Base-by-base conservation (phyloP, 2,329 filamentous ascomycete species). In the Penicillium sp. region DNA sequence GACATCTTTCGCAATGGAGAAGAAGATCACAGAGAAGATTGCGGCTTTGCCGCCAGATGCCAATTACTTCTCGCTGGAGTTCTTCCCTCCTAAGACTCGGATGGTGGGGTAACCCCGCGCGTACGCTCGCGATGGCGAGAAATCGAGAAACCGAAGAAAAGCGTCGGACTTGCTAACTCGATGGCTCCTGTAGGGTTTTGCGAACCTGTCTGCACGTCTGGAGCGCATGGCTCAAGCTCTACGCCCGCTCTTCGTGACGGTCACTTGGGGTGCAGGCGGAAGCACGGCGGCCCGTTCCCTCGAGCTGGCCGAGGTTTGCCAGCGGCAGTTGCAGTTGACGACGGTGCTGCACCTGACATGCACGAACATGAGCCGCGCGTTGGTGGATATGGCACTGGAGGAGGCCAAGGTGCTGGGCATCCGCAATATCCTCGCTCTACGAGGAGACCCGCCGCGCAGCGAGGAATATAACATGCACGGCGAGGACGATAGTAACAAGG, bases 251-350 rank as follows among this genome's bases (percentile, higher is more conserved):
- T 99, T 99, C 73, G 91, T 99, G 63, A 98, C 93, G 59, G 92
- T 99, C 54, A 99, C 95, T 54, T 99, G 95, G 95, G 95, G 95
- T 54, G 95, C 95, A 28, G 95, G 95, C 61, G 95, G 95, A 54
- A 96, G 90, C 65, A 99, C 95, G 0, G 89, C 92, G 4, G 85
- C 86, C 58, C 96, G 96, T 79, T 96, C 92, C 35, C 86, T 99
- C 61, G 92, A 97, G 77, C 85, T 99, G 63, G 95, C 95, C 48
- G 94, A 98, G 79, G 86, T 98, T 70, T 97, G 93, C 76, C 95
- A 98, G 81, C 85, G 92, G 62, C 92, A 96, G 78, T 80, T 98
- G 57, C 91, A 91, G 60, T 83, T 99, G 60, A 98, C 95, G 43
- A 99, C 95, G 62, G 97, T 95, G 76, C 82, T 99, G 66, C 95